Evolutionary conservation across 2,329 filamentous ascomycete species (phyloP).

Genomic region (Aspergillus sp.): DNA sequence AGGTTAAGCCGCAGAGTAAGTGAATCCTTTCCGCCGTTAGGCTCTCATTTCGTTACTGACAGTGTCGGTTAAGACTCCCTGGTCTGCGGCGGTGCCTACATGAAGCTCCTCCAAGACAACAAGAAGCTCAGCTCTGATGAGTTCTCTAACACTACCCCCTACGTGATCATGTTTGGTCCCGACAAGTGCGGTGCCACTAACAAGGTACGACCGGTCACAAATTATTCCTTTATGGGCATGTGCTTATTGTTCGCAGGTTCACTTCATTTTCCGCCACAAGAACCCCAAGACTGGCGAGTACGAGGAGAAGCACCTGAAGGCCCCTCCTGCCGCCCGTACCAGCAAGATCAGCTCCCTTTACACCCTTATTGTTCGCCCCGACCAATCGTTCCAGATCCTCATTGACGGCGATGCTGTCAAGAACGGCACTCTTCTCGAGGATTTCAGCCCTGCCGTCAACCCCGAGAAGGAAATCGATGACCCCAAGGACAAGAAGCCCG

Average conservation of each 20-base stretch:
- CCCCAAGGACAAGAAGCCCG: conserved; percentile 87
- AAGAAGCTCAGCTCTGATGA: conserved; percentile 95
- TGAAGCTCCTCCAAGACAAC: conserved; percentile 98
- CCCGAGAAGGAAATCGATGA: conserved; percentile 94
- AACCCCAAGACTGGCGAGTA: conserved; percentile 99
- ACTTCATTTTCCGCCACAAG: conserved; percentile 99
- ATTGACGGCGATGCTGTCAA: conserved; percentile 88
- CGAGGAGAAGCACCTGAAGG: conserved; percentile 96
- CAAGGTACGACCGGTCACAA: conserved; percentile 65
- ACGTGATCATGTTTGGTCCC: conserved; percentile 99
- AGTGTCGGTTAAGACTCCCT: conserved; percentile 68
- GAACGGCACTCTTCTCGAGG: conserved; percentile 87
- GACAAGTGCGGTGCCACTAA: conserved; percentile 99
- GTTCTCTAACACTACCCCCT: conserved; percentile 95
- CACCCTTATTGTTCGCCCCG: conserved; percentile 92
- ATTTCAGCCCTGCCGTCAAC: conserved; percentile 93
- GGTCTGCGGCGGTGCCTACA: conserved; percentile 96
- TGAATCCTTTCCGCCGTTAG: conserved; percentile 20
- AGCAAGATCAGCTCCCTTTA: conserved; percentile 92
- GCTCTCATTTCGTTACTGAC: conserved; percentile 1
- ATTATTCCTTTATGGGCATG: not conserved
- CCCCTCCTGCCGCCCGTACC: conserved; percentile 80
- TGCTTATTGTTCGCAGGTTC: conserved; percentile 51
- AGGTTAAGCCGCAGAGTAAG: conserved; percentile 98
- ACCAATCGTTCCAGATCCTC: conserved; percentile 92